Conservation (phyloP, 1,139 yeast species). For the Hyphopichia burtonii region DNA sequence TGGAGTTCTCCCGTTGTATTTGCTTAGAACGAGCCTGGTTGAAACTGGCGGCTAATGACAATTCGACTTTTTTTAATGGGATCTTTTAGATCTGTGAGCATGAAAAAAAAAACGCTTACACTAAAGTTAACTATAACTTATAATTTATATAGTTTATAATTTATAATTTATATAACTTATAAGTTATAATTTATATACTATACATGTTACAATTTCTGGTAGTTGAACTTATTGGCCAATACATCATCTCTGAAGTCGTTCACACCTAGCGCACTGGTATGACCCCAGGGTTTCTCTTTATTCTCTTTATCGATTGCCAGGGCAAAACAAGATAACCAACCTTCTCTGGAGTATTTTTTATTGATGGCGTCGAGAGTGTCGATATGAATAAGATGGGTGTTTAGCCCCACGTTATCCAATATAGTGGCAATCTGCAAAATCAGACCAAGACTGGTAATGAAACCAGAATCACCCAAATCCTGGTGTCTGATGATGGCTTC, state of each 20-base stretch:
- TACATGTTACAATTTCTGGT: constrained; percentile 14
- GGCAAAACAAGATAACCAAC: constrained; percentile 37
- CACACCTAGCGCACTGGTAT: constrained; percentile 35
- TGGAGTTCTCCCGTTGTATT: too few relatives aligned
- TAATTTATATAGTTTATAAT: too few relatives aligned
- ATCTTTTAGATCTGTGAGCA: neutral
- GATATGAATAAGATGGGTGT: constrained; percentile 28
- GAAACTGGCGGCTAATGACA: neutral
- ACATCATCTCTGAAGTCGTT: constrained; percentile 29
- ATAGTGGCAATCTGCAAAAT: constrained; percentile 36
- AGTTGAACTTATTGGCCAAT: constrained; percentile 13
- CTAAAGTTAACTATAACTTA: too few relatives aligned
- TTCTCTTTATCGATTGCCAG: constrained; percentile 35
- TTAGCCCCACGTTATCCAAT: constrained; percentile 36
- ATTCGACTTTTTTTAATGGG: neutral
- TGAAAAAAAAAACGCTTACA: neutral
- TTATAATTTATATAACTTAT: too few relatives aligned
- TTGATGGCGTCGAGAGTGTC: constrained; percentile 31
- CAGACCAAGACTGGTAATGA: constrained; percentile 36
- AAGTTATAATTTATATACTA: too few relatives aligned
- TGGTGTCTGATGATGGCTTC: constrained; percentile 42
- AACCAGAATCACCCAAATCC: constrained; percentile 35
- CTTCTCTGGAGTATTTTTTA: constrained; percentile 25
- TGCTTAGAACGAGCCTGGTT: neutral
- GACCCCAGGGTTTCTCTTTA: constrained; percentile 34